Conservation (phyloP, 495 filamentous ascomycete species). For the Penicillium egyptiacum region DNA sequence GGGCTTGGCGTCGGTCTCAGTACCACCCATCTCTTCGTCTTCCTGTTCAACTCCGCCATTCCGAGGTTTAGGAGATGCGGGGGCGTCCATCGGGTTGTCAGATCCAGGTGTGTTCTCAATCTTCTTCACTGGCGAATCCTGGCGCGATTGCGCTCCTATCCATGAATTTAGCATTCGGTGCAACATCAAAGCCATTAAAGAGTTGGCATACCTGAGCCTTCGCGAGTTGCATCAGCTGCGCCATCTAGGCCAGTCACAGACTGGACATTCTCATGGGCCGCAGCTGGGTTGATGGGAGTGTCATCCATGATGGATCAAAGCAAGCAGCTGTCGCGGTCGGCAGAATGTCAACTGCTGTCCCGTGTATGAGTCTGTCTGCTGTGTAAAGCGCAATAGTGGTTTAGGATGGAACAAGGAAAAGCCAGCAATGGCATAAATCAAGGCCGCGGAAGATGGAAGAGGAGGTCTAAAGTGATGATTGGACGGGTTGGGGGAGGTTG, state of each 20-base stretch:
- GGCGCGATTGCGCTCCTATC: slow-evolving; percentile 36
- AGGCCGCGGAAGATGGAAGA: slow-evolving; percentile 21
- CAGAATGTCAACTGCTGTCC: slow-evolving; percentile 38
- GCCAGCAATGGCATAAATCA: neutral
- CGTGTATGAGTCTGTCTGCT: slow-evolving; percentile 18
- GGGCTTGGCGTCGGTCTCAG: slow-evolving; percentile 59
- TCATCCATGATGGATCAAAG: slow-evolving; percentile 44
- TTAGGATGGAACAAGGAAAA: slow-evolving; percentile 8
- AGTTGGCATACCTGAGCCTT: slow-evolving; percentile 35
- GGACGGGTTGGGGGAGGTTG: slow-evolving; percentile 28
- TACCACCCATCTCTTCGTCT: slow-evolving; percentile 86
- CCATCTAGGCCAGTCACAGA: slow-evolving; percentile 27
- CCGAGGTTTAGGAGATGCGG: slow-evolving; percentile 70
- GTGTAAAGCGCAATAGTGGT: slow-evolving; percentile 19
- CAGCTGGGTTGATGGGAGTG: slow-evolving; percentile 26
- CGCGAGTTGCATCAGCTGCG: slow-evolving; percentile 28
- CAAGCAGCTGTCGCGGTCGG: slow-evolving; percentile 37
- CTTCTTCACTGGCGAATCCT: slow-evolving; percentile 31
- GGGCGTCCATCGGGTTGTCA: slow-evolving; percentile 85
- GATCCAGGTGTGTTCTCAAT: slow-evolving; percentile 40
- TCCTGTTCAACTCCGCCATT: slow-evolving; percentile 61
- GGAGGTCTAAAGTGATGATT: slow-evolving; percentile 23
- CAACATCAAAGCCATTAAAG: slow-evolving; percentile 6
- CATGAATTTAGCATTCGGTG: slow-evolving; percentile 22
- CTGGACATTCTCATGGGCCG: slow-evolving; percentile 35